Conservation (phyloP, 225 moss, liverwort and hornwort species). For the Rhytidiadelphus loreus region DNA sequence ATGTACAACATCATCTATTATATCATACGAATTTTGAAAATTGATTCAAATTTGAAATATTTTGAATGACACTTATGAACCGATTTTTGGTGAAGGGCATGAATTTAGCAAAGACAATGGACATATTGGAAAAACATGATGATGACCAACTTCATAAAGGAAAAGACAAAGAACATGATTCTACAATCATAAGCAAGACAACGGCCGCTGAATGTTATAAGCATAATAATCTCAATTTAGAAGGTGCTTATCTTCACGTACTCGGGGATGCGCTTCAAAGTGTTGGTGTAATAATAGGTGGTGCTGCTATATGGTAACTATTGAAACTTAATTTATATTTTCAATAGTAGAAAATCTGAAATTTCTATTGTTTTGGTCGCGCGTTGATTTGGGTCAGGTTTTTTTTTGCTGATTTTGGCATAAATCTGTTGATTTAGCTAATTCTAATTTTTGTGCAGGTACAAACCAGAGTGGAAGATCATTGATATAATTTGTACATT, state of each 20-base stretch:
- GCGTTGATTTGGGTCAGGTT: too few species aligned
- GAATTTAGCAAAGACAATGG: not conserved
- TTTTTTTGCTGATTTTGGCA: too few species aligned
- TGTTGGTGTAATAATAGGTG: constrained; percentile 69
- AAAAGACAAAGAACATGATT: not conserved
- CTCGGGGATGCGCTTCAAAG: constrained; percentile 75
- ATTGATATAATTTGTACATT: constrained; percentile 79
- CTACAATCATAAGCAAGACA: not conserved
- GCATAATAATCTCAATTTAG: constrained; percentile 40
- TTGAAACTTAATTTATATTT: not conserved
- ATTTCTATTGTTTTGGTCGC: too few species aligned
- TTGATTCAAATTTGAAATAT: not conserved
- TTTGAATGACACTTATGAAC: constrained; percentile 5
- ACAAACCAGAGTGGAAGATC: constrained; percentile 57
- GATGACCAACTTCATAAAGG: not conserved
- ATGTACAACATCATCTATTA: not conserved
- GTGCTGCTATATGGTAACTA: constrained; percentile 60
- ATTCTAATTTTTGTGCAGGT: not conserved
- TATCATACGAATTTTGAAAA: not conserved
- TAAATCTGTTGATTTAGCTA: too few species aligned
- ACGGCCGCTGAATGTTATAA: not conserved
- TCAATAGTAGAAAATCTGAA: too few species aligned
- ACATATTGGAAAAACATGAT: not conserved
- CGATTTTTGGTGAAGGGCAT: constrained; percentile 14
- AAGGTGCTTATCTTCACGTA: constrained; percentile 78